Conservation (phyloP, 345 rosid species). For the Crucihimalaya himalaica region DNA sequence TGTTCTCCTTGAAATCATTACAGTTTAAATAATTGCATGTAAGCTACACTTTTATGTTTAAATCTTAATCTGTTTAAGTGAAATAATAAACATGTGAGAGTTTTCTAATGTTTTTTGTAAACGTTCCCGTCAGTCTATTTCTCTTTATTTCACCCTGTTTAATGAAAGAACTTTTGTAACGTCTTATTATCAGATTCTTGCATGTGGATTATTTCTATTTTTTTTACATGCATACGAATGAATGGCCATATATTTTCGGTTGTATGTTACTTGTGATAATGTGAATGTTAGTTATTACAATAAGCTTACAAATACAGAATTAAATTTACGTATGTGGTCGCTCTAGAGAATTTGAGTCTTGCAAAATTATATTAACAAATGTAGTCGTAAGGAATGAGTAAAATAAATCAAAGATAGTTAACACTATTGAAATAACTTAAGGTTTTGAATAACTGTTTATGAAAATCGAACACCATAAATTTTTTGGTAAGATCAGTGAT, state of each 20-base stretch:
- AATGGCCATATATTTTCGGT: not conserved
- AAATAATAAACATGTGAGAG: not conserved
- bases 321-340: not conserved
- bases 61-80: not conserved
- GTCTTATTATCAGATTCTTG: not conserved
- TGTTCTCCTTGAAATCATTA: not conserved
- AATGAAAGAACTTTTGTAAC: not conserved
- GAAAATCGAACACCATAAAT: not conserved
- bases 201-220: not conserved
- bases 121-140: not conserved
- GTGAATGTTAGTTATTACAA: slow-evolving; percentile 4
- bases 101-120: not conserved
- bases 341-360: not conserved
- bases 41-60: not conserved
- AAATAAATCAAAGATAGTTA: not conserved
- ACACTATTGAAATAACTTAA: not conserved
- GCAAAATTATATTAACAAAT: not conserved
- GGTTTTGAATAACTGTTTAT: not conserved
- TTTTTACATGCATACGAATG: not conserved
- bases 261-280: not conserved
- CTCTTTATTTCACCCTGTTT: not conserved
- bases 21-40: slow-evolving; percentile 29
- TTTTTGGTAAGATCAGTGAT: not conserved
- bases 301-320: not conserved
- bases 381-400: not conserved